Percentiles rank a stretch among this genome's conserved stretches.
phyloP scores from a whole-genome alignment of 371 early-diverging fungal genomes.

The Lichtheimia ornata region DNA sequence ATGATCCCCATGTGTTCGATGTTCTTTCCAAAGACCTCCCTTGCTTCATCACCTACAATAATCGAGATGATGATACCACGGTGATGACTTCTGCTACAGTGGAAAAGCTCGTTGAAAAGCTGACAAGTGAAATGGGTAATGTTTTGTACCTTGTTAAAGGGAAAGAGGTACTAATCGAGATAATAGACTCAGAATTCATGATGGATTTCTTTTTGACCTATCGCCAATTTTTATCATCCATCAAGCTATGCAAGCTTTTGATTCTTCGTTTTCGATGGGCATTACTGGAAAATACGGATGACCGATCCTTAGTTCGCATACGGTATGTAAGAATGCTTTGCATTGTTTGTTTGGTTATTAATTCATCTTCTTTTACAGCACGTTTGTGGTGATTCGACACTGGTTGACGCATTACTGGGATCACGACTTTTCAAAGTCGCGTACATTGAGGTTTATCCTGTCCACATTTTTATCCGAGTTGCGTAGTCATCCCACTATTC shows the following conservation, averaged over 20 bases:
- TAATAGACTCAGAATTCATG: conserved; percentile 42
- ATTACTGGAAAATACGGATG: conserved; percentile 41
- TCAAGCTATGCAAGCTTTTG: conserved; percentile 47
- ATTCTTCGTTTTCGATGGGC: conserved; percentile 55
- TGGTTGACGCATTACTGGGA: conserved; percentile 54
- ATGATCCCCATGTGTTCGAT: conserved; percentile 49
- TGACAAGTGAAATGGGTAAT: conserved; percentile 63
- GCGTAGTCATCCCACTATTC: conserved; percentile 37
- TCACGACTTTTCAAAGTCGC: conserved; percentile 42
- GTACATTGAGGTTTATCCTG: conserved; percentile 47
- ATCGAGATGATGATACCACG: conserved; percentile 21
- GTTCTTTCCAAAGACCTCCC: conserved; percentile 22
- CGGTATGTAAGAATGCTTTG: conserved; percentile 29
- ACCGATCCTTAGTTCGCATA: conserved; percentile 43
- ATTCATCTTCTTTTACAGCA: conserved; percentile 18
- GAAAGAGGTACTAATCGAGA: not conserved
- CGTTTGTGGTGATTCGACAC: conserved; percentile 53
- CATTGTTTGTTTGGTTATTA: not conserved
- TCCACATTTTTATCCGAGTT: conserved; percentile 47
- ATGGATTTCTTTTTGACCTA: conserved; percentile 54
- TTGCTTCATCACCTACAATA: conserved; percentile 43
- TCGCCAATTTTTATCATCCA: conserved; percentile 44
- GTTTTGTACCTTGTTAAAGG: not conserved
- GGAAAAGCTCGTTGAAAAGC: conserved; percentile 61
- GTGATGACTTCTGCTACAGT: conserved; percentile 53